Percentiles rank a stretch among this genome's conserved stretches.
Evolutionary conservation across 148 eudicot genomes (phyloP).

Genomic region (Camellia granthamiana): DNA sequence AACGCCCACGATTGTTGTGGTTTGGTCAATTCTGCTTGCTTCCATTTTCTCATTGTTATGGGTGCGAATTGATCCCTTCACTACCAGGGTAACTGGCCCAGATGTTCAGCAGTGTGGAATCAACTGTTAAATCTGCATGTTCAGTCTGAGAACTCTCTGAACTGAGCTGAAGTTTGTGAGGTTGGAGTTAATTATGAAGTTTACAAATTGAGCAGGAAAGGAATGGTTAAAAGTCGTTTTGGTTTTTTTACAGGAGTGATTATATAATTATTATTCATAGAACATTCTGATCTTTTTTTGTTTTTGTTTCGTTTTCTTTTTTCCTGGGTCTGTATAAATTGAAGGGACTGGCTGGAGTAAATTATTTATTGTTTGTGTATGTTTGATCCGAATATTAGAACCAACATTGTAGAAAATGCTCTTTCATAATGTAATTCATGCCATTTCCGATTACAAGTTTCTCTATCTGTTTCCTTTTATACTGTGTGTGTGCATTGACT

Average conservation of each 20-base stretch:
- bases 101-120: slow-evolving; percentile 60
- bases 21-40: slow-evolving; percentile 77
- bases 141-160: neutral
- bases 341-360: neutral
- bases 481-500: neutral
- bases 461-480: neutral
- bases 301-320: too few species aligned
- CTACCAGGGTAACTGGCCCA: slow-evolving; percentile 53
- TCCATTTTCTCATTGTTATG: slow-evolving; percentile 78
- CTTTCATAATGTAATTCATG: neutral
- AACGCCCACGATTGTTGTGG: slow-evolving; percentile 75
- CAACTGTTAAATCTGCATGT: slow-evolving; percentile 38
- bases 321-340: neutral
- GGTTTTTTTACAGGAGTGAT: slow-evolving; percentile 6
- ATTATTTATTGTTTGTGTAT: neutral
- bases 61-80: slow-evolving; percentile 71
- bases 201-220: slow-evolving; percentile 10
- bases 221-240: neutral
- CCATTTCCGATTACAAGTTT: neutral
- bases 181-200: neutral
- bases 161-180: neutral
- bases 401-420: neutral
- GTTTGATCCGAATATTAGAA: neutral
- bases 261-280: neutral
- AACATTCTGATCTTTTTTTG: too few species aligned